Percentiles rank a stretch among this genome's conserved stretches.
Evolutionary conservation across 1,139 yeast species (phyloP).

Genomic region (Arxiozyma heterogenica): DNA sequence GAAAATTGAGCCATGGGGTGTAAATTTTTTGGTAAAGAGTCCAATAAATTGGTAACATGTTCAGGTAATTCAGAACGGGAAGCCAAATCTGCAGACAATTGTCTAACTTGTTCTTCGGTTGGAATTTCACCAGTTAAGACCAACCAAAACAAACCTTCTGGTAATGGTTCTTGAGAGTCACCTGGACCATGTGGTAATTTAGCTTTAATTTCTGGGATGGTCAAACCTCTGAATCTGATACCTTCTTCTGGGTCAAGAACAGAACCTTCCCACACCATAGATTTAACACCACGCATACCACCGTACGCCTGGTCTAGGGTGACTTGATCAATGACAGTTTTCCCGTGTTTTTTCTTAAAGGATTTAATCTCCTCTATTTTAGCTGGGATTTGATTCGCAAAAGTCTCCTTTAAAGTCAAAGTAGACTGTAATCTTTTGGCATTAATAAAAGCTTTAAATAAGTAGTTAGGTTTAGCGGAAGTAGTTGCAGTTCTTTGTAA

Average conservation of each 20-base stretch:
- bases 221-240: constrained; percentile 95
- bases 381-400: constrained; percentile 85
- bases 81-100: constrained; percentile 47
- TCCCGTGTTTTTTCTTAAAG: constrained; percentile 81
- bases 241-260: constrained; percentile 98
- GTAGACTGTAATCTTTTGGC: constrained; percentile 4
- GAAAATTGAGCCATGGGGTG: constrained; percentile 70
- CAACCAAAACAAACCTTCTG: constrained; percentile 58
- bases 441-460: background rate
- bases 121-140: constrained; percentile 56
- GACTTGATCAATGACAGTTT: constrained; percentile 87
- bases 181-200: constrained; percentile 83
- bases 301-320: constrained; percentile 95
- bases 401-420: constrained; percentile 76
- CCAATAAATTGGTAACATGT: constrained; percentile 44
- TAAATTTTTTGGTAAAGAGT: constrained; percentile 46
- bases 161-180: constrained; percentile 59
- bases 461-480: background rate
- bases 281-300: constrained; percentile 98
- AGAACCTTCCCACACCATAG: constrained; percentile 98
- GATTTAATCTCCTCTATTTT: constrained; percentile 87
- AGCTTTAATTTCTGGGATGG: constrained; percentile 90
- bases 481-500: background rate
- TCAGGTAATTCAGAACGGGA: constrained; percentile 50
- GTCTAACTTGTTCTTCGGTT: constrained; percentile 44